A percentile compares a stretch with the other conserved stretches of the same genome.
Conservation (phyloP, 306 rosid species). For the Cicer cuneatum region DNA sequence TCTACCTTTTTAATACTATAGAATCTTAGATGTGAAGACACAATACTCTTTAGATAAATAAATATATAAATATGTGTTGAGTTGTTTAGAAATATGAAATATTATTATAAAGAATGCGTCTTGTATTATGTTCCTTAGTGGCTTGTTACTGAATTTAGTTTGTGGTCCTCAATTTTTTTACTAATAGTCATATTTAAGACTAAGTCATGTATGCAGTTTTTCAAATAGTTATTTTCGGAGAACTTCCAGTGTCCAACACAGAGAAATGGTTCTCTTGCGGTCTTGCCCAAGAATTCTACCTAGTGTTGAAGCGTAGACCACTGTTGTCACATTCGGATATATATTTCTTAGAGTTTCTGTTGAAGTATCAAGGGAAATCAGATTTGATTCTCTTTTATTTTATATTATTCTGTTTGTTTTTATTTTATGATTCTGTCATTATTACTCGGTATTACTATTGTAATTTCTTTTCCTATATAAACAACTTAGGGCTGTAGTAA, state of each 20-base stretch:
- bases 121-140: conserved; percentile 10
- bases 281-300: conserved; percentile 23
- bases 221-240: neutral
- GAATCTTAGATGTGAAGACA: conserved; percentile 20
- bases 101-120: neutral
- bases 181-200: conserved; percentile 16
- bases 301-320: conserved; percentile 11
- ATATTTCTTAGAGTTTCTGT: conserved; percentile 5
- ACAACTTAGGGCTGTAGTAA: too few relatives aligned
- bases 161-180: conserved; percentile 5
- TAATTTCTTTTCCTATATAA: too few relatives aligned
- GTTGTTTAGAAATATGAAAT: conserved; percentile 28
- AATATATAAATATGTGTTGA: neutral
- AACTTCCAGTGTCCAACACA: neutral
- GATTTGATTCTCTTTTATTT: too few relatives aligned
- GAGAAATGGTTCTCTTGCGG: conserved; percentile 8
- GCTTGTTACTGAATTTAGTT: conserved; percentile 27
- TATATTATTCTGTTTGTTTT: too few relatives aligned
- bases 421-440: too few relatives aligned
- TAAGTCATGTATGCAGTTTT: conserved; percentile 23
- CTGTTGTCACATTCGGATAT: neutral
- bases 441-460: too few relatives aligned
- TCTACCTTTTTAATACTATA: conserved; percentile 6
- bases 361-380: too few relatives aligned
- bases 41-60: conserved; percentile 7